These are phyloP conservation scores for Solanum paucissectum DNA, from an alignment of 257 asterid species.

Conservation along the genomic window DNA sequence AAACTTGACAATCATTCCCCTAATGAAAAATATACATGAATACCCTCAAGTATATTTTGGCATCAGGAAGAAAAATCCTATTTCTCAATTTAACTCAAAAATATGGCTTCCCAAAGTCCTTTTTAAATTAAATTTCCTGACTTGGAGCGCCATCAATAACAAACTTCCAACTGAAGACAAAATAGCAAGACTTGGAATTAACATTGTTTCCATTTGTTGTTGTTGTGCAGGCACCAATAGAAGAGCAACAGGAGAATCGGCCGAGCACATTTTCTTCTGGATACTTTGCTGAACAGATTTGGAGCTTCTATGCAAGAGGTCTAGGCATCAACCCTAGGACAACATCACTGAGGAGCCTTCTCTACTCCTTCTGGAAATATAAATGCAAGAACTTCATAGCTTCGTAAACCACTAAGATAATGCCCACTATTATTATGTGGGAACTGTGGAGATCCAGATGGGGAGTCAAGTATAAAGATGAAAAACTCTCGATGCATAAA, in stretches of 20 bases:
- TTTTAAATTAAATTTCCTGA: background rate
- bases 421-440: background rate
- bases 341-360: background rate
- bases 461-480: background rate
- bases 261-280: background rate
- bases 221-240: background rate
- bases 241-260: background rate
- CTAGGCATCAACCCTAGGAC: background rate
- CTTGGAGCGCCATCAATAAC: background rate
- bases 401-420: background rate
- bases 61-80: background rate
- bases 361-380: background rate
- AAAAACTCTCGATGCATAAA: background rate
- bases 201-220: background rate
- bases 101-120: background rate
- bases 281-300: background rate
- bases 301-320: background rate
- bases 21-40: background rate
- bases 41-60: background rate
- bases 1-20: background rate
- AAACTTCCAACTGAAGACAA: background rate
- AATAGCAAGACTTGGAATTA: background rate
- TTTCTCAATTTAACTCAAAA: background rate
- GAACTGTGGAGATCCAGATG: background rate
- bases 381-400: background rate